Base-by-base conservation (phyloP, 371 early-diverging fungal species). In the Conidiobolus incongruus region DNA sequence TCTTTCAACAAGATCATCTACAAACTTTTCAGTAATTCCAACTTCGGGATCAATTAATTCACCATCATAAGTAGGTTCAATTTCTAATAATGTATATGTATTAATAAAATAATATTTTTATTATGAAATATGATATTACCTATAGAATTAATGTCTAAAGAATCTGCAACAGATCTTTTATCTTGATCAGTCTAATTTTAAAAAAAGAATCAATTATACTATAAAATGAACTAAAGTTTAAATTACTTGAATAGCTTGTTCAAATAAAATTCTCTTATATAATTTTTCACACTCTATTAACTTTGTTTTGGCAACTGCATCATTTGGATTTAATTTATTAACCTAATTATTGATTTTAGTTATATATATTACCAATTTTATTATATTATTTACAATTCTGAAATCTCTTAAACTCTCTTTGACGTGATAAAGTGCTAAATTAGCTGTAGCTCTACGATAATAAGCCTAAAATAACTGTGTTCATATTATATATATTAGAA, bases 211-310 rank as follows among this genome's bases (percentile, higher is more conserved):
- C n/a, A n/a, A n/a, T n/a, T n/a, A n/a, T n/a, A n/a, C n/a, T n/a
- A n/a, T n/a, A n/a, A n/a, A n/a, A 11, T 11, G 6, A 22, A 21
- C 2, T 26, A 4, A 4, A 26, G 8, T 26, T 26, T 3, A 37
- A 29, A 8, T 62, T 45, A 70, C 72, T 49, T 70, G 71, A 44
- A 96, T 92, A 6, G 97, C 97, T 57, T 82, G 76, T 61, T 90
- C 95, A 61, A 96, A 92, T 51, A 81, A 76, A 34, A 77, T 65
- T 35, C 83, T 58, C 35, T 76, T 74, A 36, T 77, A 75, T 50
- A 89, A 83, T 62, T 90, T 91, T 49, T 84, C 76, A 52, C 89
- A 87, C 53, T 87, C 85, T 5, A 61, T 58, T 44, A 75, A 61
- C 50, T 79, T 80, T 17, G 59, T 46, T 40, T 66, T 67, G 4